These are phyloP conservation scores for Penicillium goetzii DNA, from an alignment of 495 filamentous ascomycete genomes.

Conservation along the genomic window DNA sequence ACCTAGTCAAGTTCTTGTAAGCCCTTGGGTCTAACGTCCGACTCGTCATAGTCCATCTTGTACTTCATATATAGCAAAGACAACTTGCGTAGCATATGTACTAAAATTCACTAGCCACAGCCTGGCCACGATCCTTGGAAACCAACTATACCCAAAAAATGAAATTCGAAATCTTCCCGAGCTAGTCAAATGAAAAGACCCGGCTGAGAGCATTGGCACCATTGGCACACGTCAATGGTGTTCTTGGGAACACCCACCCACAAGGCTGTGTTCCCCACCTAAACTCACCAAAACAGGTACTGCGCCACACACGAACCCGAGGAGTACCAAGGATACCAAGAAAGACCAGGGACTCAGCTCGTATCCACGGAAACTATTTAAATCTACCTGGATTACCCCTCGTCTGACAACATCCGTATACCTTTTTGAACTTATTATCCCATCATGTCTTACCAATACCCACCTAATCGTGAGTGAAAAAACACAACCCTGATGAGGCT, in stretches of 20 bases:
- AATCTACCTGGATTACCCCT: constrained; percentile 10
- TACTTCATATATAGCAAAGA: not conserved
- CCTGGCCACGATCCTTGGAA: not conserved
- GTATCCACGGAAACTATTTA: constrained; percentile 12
- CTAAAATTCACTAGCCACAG: constrained; percentile 3
- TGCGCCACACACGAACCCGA: constrained; percentile 23
- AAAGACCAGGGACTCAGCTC: not conserved
- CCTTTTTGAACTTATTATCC: not conserved
- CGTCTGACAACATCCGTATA: not conserved
- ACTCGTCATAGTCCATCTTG: not conserved
- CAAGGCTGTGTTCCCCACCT: constrained; percentile 11
- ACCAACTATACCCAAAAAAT: not conserved
- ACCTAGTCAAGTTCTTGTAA: too few relatives aligned
- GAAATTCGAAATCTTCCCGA: not conserved
- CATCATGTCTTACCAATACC: constrained; percentile 39
- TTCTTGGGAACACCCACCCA: not conserved
- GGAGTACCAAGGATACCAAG: not conserved
- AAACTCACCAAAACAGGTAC: not conserved
- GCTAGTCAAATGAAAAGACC: not conserved
- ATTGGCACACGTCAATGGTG: constrained; percentile 20
- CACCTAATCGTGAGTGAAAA: constrained; percentile 34
- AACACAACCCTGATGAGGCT: not conserved
- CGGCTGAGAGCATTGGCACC: not conserved
- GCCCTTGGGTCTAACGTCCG: not conserved
- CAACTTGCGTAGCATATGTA: not conserved